These are phyloP conservation scores for Thalassiosira livingstoniorum DNA, from an alignment of 352 stramenopile genomes.

Conservation along the genomic window DNA sequence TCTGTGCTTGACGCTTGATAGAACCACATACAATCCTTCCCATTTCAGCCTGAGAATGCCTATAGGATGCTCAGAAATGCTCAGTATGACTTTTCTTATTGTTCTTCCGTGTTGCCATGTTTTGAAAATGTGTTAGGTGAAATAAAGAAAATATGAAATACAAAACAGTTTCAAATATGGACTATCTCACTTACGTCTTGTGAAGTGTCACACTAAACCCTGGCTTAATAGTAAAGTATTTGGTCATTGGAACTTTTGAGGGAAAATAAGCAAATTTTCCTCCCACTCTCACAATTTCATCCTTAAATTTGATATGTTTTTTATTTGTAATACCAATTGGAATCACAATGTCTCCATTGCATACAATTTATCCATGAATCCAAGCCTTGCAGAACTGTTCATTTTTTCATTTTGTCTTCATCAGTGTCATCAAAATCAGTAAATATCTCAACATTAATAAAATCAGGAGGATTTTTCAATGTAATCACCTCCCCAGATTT, in stretches of 20 bases:
- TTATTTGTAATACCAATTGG: constrained; percentile 23
- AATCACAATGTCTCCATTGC: constrained; percentile 36
- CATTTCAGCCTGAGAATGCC: constrained; percentile 11
- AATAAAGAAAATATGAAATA: too few species aligned
- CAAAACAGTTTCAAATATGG: too few species aligned
- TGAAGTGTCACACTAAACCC: too few species aligned
- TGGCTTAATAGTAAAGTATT: too few species aligned
- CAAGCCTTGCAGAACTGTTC: constrained; percentile 6
- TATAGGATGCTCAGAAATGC: constrained; percentile 31
- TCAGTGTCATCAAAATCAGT: constrained; percentile 16
- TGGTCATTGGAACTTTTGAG: too few species aligned
- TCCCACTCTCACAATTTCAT: background rate
- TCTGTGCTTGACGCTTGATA: constrained; percentile 4
- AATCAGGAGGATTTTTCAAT: constrained; percentile 19
- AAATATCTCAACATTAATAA: constrained; percentile 45
- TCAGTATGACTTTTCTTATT: constrained; percentile 13
- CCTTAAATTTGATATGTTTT: constrained; percentile 27
- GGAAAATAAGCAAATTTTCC: too few species aligned
- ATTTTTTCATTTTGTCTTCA: constrained; percentile 18
- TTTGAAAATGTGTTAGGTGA: too few species aligned
- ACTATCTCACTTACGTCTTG: too few species aligned
- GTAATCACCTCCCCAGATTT: constrained; percentile 22
- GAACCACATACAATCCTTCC: constrained; percentile 23
- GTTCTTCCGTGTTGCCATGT: too few species aligned
- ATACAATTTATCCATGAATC: constrained; percentile 10